Evolutionary conservation across 768 basidiomycete genomes (phyloP), one percentile per base, ranked within the genome.

Genomic region (Termitomyces sp.): DNA sequence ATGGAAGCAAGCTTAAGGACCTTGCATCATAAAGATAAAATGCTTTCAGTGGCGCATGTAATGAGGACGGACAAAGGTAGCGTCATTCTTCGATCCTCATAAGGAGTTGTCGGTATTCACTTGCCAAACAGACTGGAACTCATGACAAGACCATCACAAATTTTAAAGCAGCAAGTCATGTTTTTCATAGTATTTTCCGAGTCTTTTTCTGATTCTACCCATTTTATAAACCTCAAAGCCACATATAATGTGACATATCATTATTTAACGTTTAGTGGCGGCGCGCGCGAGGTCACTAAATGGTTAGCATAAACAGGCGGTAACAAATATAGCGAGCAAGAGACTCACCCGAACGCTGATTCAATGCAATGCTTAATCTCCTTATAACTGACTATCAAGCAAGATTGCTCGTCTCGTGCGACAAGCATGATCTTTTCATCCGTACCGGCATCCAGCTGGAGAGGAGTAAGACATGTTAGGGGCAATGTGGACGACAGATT

Each of bases 371-470:
- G 69, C 74, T 91, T 95, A 75, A 98, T 81, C 55, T 97, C 95
- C 70, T 89, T 90, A 75, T 95, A 97, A 69, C 85, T 91, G 42
- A 97, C 94, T 9, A 96, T 91, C 16, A 98, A 80, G 70, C 95
- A 97, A 67, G 89, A 95, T 76, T 96, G 95, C 69, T 98, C 97
- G 69, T 99, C 96, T 48, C 96, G 80, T 6, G 94, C 87, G 30
- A 97, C 86, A 27, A 99, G 82, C 95, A 98, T 96, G 63, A 99
- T 79, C 61, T 87, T 88, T 70, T 99, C 97, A 46, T 98, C 96
- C 15, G 89, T 84, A 6, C 95, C 96, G 8, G 88, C 88, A 69
- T 99, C 97, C 53, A 98, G 84, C 93, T 96, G 62, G 50, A 4
- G 54, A 44, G 22, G 50, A 39, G 30, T 44, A 30, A 42, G 9